Base-by-base conservation (phyloP, 2,329 filamentous ascomycete species). In the Alternaria metachromatica region DNA sequence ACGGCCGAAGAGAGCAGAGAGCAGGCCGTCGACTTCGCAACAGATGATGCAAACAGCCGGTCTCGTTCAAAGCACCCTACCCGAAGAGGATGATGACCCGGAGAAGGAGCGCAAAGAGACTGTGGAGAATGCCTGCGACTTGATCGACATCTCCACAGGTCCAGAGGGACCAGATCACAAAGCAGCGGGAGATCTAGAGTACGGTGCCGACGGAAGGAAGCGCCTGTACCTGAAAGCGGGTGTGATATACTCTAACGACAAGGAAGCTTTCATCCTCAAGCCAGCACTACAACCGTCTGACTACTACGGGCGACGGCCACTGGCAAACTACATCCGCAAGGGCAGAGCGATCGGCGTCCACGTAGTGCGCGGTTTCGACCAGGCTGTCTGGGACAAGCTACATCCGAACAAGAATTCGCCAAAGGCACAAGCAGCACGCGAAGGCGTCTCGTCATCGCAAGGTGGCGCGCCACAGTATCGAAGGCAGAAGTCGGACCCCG, bases 321-420 rank as follows among this genome's bases (percentile, higher is more conserved):
- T 97, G 4, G 87, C 89, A 44, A 94, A 95, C 51, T 85, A 85
- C 72, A 96, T 98, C 60, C 88, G 92, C 69, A 97, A 92, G 80
- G 94, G 93, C 1, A 83, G 90, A 55, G 90, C 90, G 7, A 90
- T 99, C 58, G 96, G 96, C 1, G 88, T 97, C 13, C 90, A 91
- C 4, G 92, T 98, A n/a, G 87, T 96, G 15, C 89, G 96, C 61
- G 96, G 96, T 0, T 99, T 99, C 72, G 89, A 96, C 77, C 87
- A 91, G 67, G 84, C 86, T 33, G 82, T 84, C 2, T 99, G 95
- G 94, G 87, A 92, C 65, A 90, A 87, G 58, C 78, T 94, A 11
- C 88, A 97, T 76, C 87, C 88, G 13, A 80, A 72, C 6, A 84
- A 83, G 64, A 80, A 76, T 41, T 73, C 80, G 55, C 28, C 81